Evolutionary conservation across 768 basidiomycete genomes (phyloP), one percentile per base, ranked within the genome.

Genomic region (Tylopilus vinaceipallidus): DNA sequence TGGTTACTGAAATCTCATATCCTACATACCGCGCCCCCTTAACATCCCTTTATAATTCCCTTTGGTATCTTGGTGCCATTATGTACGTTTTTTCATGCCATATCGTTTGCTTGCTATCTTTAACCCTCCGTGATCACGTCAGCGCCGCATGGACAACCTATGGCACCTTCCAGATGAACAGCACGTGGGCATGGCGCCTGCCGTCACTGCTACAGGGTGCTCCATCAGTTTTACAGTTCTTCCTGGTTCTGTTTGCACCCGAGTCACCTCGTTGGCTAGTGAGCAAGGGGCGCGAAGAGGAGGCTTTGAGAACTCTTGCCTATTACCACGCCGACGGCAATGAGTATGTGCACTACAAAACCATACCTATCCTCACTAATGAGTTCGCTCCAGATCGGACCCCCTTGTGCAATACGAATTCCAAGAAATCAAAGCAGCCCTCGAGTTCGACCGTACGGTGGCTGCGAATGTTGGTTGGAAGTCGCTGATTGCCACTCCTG

Each of bases 221-320:
- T 37, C 88, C 88, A 3, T 82, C 89, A 3, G 49, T 86, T 50
- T 47, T 85, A 41, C 88, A 92, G 64, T 63, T 93, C 47, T 44
- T 56, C 55, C 65, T 93, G 33, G 70, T 93, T 56, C 81, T 76
- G 65, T 83, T 88, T 67, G 75, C 73, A 10, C 91, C 91, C 30
- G 92, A 95, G 67, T 88, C 86, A 1, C 93, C 93, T 40, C 83
- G 91, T 77, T 95, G 78, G 79, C 71, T 93, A 55, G 64, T 93
- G 61, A 81, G 74, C 69, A 88, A 87, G 66, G 90, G 90, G 20
- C 78, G 77, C 47, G 79, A 88, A 12, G 78, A 73, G 1, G 73
- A 88, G 62, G 93, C 91, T 3, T 69, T 87, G 37, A 61, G 73
- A n/a, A 77, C 76, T 16, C 75, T 95, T 19, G 88, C 89, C 2